phyloP scores from a whole-genome alignment of 495 filamentous ascomycete species.

The Hyaloscypha hepaticicola region DNA sequence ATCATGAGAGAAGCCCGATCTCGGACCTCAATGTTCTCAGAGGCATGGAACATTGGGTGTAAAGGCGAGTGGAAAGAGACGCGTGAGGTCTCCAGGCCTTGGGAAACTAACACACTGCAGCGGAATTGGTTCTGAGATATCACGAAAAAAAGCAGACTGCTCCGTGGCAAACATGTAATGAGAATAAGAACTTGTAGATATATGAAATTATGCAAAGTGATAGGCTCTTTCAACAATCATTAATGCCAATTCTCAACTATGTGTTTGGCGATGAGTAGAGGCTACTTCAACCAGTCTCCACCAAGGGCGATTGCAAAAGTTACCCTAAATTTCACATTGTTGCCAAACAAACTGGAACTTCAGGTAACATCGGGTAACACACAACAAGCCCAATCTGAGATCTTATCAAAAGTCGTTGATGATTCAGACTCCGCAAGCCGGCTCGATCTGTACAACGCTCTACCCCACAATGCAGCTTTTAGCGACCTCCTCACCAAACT shows the following conservation, averaged over 20 bases:
- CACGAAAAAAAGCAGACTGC: background rate
- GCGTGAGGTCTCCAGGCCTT: background rate
- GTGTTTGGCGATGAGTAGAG: too few relatives aligned
- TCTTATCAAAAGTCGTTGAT: background rate
- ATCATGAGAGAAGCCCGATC: background rate
- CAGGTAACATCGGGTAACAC: background rate
- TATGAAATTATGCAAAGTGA: background rate
- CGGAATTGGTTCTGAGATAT: background rate
- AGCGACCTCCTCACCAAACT: background rate
- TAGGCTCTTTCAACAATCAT: background rate
- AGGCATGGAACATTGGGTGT: background rate
- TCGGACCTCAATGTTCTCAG: background rate
- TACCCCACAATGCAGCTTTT: background rate
- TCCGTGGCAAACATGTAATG: background rate
- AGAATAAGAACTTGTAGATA: background rate
- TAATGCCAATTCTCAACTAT: too few relatives aligned
- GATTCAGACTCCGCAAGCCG: background rate
- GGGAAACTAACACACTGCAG: background rate
- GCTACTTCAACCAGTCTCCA: background rate
- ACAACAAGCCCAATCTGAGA: background rate
- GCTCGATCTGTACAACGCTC: background rate
- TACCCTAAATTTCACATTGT: background rate
- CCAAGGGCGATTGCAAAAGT: background rate
- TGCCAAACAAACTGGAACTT: too few relatives aligned
- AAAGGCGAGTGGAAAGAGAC: background rate